These are phyloP conservation scores for Paracoccidioides brasiliensis DNA, from an alignment of 2,329 filamentous ascomycete genomes.

Conservation along the genomic window DNA sequence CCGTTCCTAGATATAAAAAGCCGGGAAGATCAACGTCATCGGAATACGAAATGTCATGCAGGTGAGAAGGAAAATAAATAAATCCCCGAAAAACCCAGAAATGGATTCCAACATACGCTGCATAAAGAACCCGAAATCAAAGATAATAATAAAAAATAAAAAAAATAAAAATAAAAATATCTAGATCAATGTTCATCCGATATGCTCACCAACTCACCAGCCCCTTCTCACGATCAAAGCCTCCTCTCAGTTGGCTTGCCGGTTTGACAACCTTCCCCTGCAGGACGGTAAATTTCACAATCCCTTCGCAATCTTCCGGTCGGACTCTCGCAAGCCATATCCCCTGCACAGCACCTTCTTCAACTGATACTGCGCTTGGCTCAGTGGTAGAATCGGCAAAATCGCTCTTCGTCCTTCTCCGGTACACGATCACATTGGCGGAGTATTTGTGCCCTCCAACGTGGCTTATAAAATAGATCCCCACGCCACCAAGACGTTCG, in stretches of 20 bases:
- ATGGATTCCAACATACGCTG: neutral
- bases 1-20: too few relatives aligned
- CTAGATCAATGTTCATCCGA: neutral
- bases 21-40: too few relatives aligned
- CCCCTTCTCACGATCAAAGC: slow-evolving; percentile 72
- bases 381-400: slow-evolving; percentile 8
- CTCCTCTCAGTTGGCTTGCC: slow-evolving; percentile 68
- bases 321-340: slow-evolving; percentile 80
- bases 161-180: neutral
- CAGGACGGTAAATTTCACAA: slow-evolving; percentile 76
- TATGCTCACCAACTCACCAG: slow-evolving; percentile 66
- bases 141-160: neutral
- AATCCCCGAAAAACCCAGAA: too few relatives aligned
- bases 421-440: slow-evolving; percentile 88
- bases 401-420: slow-evolving; percentile 36
- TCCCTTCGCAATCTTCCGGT: slow-evolving; percentile 86
- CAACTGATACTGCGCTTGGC: slow-evolving; percentile 21
- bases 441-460: slow-evolving; percentile 95
- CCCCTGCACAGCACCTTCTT: slow-evolving; percentile 62
- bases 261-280: slow-evolving; percentile 93
- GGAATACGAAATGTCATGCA: too few relatives aligned
- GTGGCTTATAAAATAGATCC: slow-evolving; percentile 92
- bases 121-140: neutral
- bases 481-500: slow-evolving; percentile 77
- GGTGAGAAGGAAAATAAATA: too few relatives aligned